Base-by-base conservation (phyloP, 2,329 filamentous ascomycete species). In the Paraphaeosphaeria minitans region DNA sequence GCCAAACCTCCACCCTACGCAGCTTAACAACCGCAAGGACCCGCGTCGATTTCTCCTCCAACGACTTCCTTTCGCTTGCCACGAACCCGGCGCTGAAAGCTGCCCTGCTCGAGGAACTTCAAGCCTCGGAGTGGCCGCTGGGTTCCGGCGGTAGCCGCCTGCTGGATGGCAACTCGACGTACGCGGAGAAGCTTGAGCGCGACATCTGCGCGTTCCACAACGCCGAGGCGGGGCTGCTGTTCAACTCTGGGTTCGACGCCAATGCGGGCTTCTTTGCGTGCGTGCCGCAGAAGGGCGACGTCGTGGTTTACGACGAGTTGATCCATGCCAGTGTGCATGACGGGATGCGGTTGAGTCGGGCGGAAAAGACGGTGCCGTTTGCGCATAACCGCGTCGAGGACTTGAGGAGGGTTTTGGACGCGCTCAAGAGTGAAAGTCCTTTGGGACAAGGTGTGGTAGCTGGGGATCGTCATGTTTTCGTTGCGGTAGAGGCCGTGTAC, bases 261-360 rank as follows among this genome's bases (percentile, higher is more conserved):
- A 83, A 83, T 62, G 75, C 76, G 2, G 80, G 78, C 0, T 68
- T 83, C 37, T 83, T 82, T 63, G 77, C 79, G 0, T 79, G 76
- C 50, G 67, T 83, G n/a, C 81, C 81, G 19, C 81, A 82, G 59
- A 66, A 66, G 1, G 79, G 77, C 5, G 81, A 83, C 64, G 61
- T 71, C 1, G 81, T 95, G 22, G 72, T 95, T 0, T 89, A 94
- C 66, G 91, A 0, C 67, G 89, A 89, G 70, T 80, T 89, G 33
- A 87, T 94, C 14, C 91, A 95, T 67, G 91, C 91, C 0, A 93
- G 89, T 65, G 85, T 88, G 1, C 90, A 92, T 59, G 90, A 93
- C 71, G 91, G 91, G 0, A 91, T 93, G 88, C 81, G 82, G 19
- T 66, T 88, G 21, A 87, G 86, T 7, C 82, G 88, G 1, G 87